Conservation (phyloP, 1,139 yeast genomes). For the Geotrichum citri-aurantii region DNA sequence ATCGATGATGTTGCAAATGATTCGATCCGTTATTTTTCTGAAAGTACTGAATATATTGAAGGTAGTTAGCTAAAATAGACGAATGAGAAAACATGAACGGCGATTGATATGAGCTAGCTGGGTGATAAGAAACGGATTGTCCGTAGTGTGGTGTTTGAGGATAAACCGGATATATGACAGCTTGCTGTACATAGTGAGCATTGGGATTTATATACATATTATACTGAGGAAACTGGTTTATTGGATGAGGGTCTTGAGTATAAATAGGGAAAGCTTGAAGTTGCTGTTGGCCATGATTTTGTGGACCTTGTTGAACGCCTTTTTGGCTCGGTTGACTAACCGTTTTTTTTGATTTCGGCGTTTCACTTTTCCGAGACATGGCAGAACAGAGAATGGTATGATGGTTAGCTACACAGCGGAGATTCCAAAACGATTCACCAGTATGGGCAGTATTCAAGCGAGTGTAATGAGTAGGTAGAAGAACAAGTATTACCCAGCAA, state of each 20-base stretch:
- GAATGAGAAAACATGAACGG: conserved; percentile 16
- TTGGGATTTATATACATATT: not conserved
- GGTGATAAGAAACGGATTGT: not conserved
- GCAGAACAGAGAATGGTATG: not conserved
- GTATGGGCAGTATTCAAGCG: not conserved
- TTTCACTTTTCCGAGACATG: not conserved
- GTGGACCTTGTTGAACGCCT: not conserved
- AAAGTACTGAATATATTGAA: conserved; percentile 12
- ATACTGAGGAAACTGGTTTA: not conserved
- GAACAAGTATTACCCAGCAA: no score
- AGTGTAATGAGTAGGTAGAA: not conserved
- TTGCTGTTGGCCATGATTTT: not conserved
- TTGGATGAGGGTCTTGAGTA: not conserved
- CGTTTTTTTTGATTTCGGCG: not conserved
- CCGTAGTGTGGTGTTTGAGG: not conserved
- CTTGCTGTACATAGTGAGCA: not conserved
- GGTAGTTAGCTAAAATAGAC: conserved; percentile 17
- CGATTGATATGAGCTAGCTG: conserved; percentile 12
- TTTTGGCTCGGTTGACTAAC: not conserved
- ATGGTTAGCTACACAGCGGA: not conserved
- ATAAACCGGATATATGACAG: not conserved
- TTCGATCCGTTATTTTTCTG: not conserved
- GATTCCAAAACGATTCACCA: not conserved
- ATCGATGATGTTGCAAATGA: not conserved
- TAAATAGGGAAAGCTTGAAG: not conserved